Evolutionary conservation across 306 rosid genomes (phyloP).

Genomic region (Morella rubra): DNA sequence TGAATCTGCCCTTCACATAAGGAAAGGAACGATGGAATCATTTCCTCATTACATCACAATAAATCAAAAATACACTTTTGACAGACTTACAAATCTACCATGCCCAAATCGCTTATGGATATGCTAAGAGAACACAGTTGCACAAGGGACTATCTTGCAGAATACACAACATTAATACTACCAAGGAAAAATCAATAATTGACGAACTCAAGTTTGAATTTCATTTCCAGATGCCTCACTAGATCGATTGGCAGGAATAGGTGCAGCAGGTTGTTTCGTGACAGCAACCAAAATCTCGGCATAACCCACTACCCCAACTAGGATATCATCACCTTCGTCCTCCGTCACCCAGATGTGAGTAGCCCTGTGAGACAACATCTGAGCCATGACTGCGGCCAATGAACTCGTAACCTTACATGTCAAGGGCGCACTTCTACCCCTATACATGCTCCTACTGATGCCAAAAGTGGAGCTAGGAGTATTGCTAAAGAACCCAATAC

Average conservation of each 20-base stretch:
- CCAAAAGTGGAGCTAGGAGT: constrained; percentile 55
- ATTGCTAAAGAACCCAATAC: constrained; percentile 65
- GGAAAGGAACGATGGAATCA: background rate
- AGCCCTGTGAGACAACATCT: constrained; percentile 94
- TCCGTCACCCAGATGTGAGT: constrained; percentile 92
- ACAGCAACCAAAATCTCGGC: constrained; percentile 83
- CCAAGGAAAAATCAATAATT: background rate
- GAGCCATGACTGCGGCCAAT: constrained; percentile 98
- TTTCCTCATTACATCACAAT: constrained; percentile 6
- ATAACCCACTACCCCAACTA: constrained; percentile 89
- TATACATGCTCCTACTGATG: constrained; percentile 73
- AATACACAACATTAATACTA: constrained; percentile 8
- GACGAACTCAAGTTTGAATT: constrained; percentile 41
- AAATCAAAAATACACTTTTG: background rate
- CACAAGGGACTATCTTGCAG: constrained; percentile 10
- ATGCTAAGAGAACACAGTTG: constrained; percentile 9
- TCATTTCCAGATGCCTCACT: constrained; percentile 51
- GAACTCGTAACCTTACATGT: constrained; percentile 88
- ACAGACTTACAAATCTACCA: constrained; percentile 17
- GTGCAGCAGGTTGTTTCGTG: constrained; percentile 57
- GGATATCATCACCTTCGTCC: constrained; percentile 65
- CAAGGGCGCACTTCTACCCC: constrained; percentile 93
- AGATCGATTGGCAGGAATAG: constrained; percentile 44
- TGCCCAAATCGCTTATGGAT: constrained; percentile 12
- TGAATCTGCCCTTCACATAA: background rate